Base-by-base conservation (phyloP, 116 monocot species). In the Phalaenopsis hybrid region DNA sequence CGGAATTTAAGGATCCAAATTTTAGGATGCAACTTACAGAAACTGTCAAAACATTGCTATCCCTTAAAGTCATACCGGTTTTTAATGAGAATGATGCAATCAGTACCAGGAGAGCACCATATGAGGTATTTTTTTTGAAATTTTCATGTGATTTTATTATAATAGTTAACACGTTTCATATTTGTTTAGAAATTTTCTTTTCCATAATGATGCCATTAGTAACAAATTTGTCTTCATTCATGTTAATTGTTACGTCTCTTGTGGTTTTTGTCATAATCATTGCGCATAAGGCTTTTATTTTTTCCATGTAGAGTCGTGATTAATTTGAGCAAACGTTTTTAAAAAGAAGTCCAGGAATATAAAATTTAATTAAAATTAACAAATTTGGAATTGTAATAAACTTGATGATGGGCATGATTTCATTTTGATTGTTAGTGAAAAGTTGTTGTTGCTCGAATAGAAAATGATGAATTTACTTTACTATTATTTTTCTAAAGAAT, bases 21-120 rank as follows among this genome's bases (percentile, higher is more conserved):
- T 99, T 95, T 81, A 89, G 93, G 86, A 81, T 76, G 79, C 99
- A 99, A 84, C 92, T 99, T 77, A 85, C 83, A 77, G 83, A 92
- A 78, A 95, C 99, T 15, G 93, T 99, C 51, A 87, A 89, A 83
- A 87, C 92, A 43, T 85, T 99, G 80, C 80, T 99, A 69, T 75
- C 74, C 77, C 82, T 86, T 31, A 92, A 50, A 84, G 99, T 99
- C 34, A 46, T 99, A 79, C 99, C 99, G 31, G 80, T 99, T 82
- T 92, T 99, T 48, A 99, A 99, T 87, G 95, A 99, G 83, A 99
- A 99, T 89, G 99, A 99, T 86, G 92, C 99, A 67, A 89, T 95
- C 77, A 99, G 99, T 85, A 95, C 99, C 8, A 89, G 99, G 79
- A 90, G 79, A 84, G 89, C 92, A 85, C 95, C 95, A 70, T 92